Base-by-base conservation (phyloP, 306 rosid genomes). In the Lathyrus aphaca region DNA sequence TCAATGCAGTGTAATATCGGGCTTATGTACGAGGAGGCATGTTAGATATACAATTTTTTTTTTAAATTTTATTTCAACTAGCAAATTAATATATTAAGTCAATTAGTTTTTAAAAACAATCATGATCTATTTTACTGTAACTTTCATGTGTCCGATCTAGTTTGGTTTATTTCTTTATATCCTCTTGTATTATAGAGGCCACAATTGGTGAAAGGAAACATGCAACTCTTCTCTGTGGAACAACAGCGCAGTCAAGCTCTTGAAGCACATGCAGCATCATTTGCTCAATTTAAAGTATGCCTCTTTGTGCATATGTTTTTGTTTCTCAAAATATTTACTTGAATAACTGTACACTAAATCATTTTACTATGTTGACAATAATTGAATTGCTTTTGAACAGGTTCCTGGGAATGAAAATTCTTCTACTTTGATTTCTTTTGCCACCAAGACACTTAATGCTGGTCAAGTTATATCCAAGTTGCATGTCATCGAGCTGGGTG, bases 181-280 rank as follows among this genome's bases (percentile, higher is more conserved):
- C 37, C 19, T 38, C 69, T 77, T 70, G 61, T 44, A 66, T 68
- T 81, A 18, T 55, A 95, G 99, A 82, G 96, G 89, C 95, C 95
- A 42, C 97, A 95, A 67, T 77, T 95, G 86, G 99, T 95, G 73
- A 95, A 95, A 80, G 99, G 99, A 76, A 95, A 90, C 80, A 84
- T 95, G 99, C 99, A 95, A 74, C 97, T 95, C 67, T 95, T 87
- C 77, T 95, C 99, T 0, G 86, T 91, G 74, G 99, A 95, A 32
- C 99, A 95, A 84, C 99, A 95, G 85, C 90, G 97, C 46, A 94
- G 99, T 83, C 99, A 94, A 83, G 99, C 99, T 68, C 92, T 94
- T 73, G 99, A 94, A 87, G 97, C 99, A 8, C 99, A 94, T 59
- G 97, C 99, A 35, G 99, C 99, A 23, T 74, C 99, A 67, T 94